Evolutionary conservation across 805 yeast genomes (phyloP).

Genomic region (Teunomyces aglyptinius): DNA sequence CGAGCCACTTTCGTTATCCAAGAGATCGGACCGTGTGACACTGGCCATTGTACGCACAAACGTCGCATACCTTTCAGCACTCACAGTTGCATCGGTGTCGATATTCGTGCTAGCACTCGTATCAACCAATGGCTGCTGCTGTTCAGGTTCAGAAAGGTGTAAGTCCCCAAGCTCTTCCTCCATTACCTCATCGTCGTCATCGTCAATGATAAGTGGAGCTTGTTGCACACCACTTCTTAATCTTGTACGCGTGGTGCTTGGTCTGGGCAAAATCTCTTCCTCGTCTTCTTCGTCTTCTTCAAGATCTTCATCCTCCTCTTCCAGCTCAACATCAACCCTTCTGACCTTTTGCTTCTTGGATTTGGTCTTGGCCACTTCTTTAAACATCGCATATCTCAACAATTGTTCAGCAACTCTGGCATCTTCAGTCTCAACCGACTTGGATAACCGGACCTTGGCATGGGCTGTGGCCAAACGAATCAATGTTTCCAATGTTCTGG

Average conservation of each 20-base stretch:
- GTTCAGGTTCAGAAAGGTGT: conserved; percentile 26
- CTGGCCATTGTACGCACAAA: conserved; percentile 32
- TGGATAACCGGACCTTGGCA: conserved; percentile 89
- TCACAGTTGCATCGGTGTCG: conserved; percentile 18
- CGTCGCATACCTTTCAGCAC: conserved; percentile 30
- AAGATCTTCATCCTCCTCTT: conserved; percentile 32
- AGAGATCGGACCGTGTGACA: conserved; percentile 30
- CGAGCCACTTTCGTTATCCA: conserved; percentile 30
- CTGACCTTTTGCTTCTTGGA: conserved; percentile 28
- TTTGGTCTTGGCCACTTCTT: conserved; percentile 53
- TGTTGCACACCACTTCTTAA: conserved; percentile 12
- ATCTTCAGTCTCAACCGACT: conserved; percentile 69
- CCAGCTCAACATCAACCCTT: conserved; percentile 20
- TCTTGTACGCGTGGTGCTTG: conserved; percentile 18
- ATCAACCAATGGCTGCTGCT: conserved; percentile 25
- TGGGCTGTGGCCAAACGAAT: conserved; percentile 96
- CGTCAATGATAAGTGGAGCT: conserved; percentile 7
- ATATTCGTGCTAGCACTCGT: conserved; percentile 20
- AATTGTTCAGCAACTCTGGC: conserved; percentile 84
- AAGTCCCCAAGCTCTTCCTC: conserved; percentile 28
- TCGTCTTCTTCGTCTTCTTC: conserved; percentile 29
- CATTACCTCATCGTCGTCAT: conserved; percentile 14
- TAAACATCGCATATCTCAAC: conserved; percentile 81
- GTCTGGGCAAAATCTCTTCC: conserved; percentile 14
- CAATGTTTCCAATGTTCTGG: conserved; percentile 95